Conservation (phyloP, 306 rosid genomes). For the Cicer cuneatum region DNA sequence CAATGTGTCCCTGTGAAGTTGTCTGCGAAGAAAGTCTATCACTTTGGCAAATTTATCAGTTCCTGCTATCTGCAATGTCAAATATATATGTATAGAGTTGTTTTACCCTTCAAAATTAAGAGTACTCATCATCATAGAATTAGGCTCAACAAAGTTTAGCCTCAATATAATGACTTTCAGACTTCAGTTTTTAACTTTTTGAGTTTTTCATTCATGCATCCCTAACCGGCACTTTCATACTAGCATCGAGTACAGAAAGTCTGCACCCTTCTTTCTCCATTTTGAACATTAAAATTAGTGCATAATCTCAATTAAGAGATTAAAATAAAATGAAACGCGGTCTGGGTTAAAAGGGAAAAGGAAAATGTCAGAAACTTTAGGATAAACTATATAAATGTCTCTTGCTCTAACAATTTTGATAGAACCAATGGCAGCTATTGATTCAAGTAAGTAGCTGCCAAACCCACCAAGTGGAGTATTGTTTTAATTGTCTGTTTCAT, state of each 20-base stretch:
- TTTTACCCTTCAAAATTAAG: slow-evolving; percentile 2
- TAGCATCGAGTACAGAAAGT: not conserved
- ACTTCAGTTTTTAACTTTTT: slow-evolving; percentile 14
- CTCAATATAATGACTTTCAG: slow-evolving; percentile 31
- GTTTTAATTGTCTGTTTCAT: not conserved
- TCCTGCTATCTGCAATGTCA: slow-evolving; percentile 69
- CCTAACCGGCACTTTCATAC: slow-evolving; percentile 31
- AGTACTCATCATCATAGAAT: slow-evolving; percentile 5
- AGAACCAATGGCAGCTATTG: slow-evolving; percentile 1
- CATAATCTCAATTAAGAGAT: not conserved
- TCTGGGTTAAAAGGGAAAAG: not conserved
- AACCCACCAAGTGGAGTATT: not conserved
- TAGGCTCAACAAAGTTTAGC: not conserved
- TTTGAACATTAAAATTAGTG: slow-evolving; percentile 9
- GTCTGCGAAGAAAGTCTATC: slow-evolving; percentile 88
- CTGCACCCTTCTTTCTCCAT: slow-evolving; percentile 28
- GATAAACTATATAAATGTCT: not conserved
- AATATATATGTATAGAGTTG: slow-evolving; percentile 17
- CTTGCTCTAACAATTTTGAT: not conserved
- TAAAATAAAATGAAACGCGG: not conserved
- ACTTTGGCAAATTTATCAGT: slow-evolving; percentile 93
- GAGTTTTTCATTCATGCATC: slow-evolving; percentile 4
- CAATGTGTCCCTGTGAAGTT: slow-evolving; percentile 90
- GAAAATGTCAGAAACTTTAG: slow-evolving; percentile 7
- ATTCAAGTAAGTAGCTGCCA: not conserved